Evolutionary conservation across 2,329 filamentous ascomycete species (phyloP).

Genomic region (Trichoderma pleuroti): DNA sequence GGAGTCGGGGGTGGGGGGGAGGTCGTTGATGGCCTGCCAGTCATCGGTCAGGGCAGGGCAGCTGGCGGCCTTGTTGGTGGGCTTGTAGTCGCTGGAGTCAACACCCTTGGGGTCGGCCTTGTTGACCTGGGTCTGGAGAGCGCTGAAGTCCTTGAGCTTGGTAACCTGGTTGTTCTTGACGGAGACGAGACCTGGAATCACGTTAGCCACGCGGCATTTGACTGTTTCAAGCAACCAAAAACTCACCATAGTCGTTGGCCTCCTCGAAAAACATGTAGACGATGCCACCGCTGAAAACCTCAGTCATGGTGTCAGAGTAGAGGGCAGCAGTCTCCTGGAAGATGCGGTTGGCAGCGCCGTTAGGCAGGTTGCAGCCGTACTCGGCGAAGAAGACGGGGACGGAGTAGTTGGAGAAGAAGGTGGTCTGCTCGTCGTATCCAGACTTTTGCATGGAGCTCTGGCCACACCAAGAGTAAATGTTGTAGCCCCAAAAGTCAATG

Average conservation of each 20-base stretch:
- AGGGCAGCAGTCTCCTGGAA: constrained; percentile 85
- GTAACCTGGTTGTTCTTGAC: constrained; percentile 56
- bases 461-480: constrained; percentile 99
- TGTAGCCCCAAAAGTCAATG: constrained; percentile 99
- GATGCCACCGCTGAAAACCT: constrained; percentile 90
- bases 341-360: constrained; percentile 61
- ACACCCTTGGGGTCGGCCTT: constrained; percentile 64
- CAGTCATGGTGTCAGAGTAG: constrained; percentile 76
- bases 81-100: constrained; percentile 63
- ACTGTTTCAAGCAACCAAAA: constrained; percentile 12
- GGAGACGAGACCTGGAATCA: constrained; percentile 58
- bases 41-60: constrained; percentile 65
- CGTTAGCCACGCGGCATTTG: not conserved
- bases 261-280: constrained; percentile 99
- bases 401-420: constrained; percentile 84
- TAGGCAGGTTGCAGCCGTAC: constrained; percentile 83
- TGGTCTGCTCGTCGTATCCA: constrained; percentile 75
- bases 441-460: constrained; percentile 72
- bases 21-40: constrained; percentile 64
- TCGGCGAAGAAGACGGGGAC: constrained; percentile 98
- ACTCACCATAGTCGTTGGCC: constrained; percentile 75
- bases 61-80: constrained; percentile 64
- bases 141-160: constrained; percentile 70
- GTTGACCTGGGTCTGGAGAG: constrained; percentile 66
- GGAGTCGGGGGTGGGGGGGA: constrained; percentile 79